Evolutionary conservation across 176 grass and related monocot genomes (phyloP).

Genomic region (Phoenix dactylifera): DNA sequence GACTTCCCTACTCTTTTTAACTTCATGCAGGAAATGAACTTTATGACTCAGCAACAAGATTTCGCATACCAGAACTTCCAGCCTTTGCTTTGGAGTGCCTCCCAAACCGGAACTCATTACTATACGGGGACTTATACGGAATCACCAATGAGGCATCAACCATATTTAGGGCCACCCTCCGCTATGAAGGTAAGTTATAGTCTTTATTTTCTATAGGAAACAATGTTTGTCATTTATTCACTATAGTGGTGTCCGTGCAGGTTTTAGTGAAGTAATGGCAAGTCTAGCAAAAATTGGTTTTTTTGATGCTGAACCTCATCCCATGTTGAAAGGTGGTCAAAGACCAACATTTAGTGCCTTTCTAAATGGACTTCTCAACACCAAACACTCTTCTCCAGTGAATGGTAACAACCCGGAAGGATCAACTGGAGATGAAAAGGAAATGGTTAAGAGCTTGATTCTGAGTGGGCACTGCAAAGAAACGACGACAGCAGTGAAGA

Average conservation of each 20-base stretch:
- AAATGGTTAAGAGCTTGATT: slow-evolving; percentile 49
- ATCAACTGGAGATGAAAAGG: slow-evolving; percentile 37
- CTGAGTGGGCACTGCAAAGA: slow-evolving; percentile 55
- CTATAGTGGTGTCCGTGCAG: slow-evolving; percentile 30
- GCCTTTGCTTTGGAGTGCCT: slow-evolving; percentile 89
- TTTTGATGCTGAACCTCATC: slow-evolving; percentile 49
- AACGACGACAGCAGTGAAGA: slow-evolving; percentile 49
- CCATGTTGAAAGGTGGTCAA: slow-evolving; percentile 40
- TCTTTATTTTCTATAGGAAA: background rate
- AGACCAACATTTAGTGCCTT: slow-evolving; percentile 45
- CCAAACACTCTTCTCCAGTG: slow-evolving; percentile 13
- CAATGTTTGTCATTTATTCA: slow-evolving; percentile 5
- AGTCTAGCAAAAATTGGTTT: slow-evolving; percentile 54
- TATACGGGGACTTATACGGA: slow-evolving; percentile 81
- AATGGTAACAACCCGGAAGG: slow-evolving; percentile 6
- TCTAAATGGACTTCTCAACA: slow-evolving; percentile 47
- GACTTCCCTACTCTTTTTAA: background rate
- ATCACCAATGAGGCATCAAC: slow-evolving; percentile 81
- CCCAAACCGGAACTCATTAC: slow-evolving; percentile 87
- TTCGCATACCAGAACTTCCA: slow-evolving; percentile 59
- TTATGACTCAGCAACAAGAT: slow-evolving; percentile 58
- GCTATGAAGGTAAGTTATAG: slow-evolving; percentile 65
- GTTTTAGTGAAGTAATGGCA: slow-evolving; percentile 90
- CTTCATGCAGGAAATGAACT: slow-evolving; percentile 49
- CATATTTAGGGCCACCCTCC: slow-evolving; percentile 85